Evolutionary conservation across 257 asterid species (phyloP).

Genomic region (Solanum chilense): DNA sequence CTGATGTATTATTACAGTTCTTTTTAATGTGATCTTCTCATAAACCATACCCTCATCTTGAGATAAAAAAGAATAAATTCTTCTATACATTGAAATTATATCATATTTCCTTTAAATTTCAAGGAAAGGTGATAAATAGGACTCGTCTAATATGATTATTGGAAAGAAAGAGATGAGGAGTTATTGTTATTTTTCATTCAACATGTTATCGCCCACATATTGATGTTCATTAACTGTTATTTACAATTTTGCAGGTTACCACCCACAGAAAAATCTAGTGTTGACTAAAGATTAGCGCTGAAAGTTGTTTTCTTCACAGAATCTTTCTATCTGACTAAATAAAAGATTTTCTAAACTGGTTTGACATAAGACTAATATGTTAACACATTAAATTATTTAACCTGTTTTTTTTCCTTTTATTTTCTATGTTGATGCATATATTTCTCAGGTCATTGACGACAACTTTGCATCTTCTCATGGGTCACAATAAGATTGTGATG

Average conservation of each 20-base stretch:
- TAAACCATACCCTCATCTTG: neutral
- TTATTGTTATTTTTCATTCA: neutral
- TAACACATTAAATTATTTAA: neutral
- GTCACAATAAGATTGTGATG: constrained; percentile 43
- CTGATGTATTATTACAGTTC: neutral
- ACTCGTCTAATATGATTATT: neutral
- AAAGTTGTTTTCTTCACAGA: neutral
- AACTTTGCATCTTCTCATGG: constrained; percentile 14
- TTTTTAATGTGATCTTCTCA: neutral
- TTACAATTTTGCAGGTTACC: neutral
- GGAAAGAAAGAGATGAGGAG: neutral
- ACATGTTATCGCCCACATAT: neutral
- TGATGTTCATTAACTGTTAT: neutral
- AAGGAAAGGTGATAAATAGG: neutral
- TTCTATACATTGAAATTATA: neutral
- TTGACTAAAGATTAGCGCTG: neutral
- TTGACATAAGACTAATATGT: neutral
- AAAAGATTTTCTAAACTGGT: constrained; percentile 10
- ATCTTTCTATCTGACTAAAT: neutral
- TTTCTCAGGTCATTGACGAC: neutral
- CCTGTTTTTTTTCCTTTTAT: neutral
- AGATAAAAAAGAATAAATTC: neutral
- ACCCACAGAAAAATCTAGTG: neutral
- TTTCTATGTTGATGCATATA: neutral
- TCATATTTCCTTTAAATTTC: neutral